Percentiles rank a stretch among this genome's conserved stretches.
phyloP scores from a whole-genome alignment of 495 filamentous ascomycete species.

The Neurospora tetrasperma region DNA sequence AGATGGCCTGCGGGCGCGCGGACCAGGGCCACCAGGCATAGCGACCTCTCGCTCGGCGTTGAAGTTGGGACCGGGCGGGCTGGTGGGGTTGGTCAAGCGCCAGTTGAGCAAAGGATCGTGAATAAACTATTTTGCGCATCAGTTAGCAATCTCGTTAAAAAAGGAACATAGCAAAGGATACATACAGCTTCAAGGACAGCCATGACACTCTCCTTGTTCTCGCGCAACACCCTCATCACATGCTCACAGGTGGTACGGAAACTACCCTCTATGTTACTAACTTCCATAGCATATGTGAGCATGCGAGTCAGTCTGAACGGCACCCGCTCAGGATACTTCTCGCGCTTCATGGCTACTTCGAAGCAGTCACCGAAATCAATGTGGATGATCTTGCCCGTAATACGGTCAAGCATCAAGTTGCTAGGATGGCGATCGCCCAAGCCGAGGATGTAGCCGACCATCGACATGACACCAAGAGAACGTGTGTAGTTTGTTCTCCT shows the following conservation, averaged over 20 bases:
- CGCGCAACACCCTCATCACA: constrained; percentile 91
- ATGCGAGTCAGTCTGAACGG: constrained; percentile 96
- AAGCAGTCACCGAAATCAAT: constrained; percentile 99
- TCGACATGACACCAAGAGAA: constrained; percentile 98
- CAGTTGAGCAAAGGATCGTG: constrained; percentile 97
- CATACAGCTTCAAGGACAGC: constrained; percentile 93
- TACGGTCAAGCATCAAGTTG: constrained; percentile 90
- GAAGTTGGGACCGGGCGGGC: constrained; percentile 66
- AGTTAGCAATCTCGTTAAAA: constrained; percentile 2
- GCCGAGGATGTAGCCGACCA: constrained; percentile 98
- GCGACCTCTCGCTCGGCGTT: constrained; percentile 56
- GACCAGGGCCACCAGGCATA: constrained; percentile 31
- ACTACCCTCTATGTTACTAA: constrained; percentile 96
- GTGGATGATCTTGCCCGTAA: constrained; percentile 93
- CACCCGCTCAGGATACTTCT: constrained; percentile 96
- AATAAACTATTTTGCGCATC: constrained; percentile 60
- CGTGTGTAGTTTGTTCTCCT: constrained; percentile 95
- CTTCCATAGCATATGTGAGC: constrained; percentile 99
- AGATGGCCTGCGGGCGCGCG: constrained; percentile 49
- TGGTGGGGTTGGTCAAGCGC: constrained; percentile 81
- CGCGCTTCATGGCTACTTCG: constrained; percentile 98
- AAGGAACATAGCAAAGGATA: constrained; percentile 10
- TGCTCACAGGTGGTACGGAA: constrained; percentile 96
- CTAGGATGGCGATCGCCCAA: constrained; percentile 93
- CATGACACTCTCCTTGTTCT: constrained; percentile 98